A percentile compares a stretch with the other conserved stretches of the same genome.
Evolutionary conservation across 2,329 filamentous ascomycete genomes (phyloP).

Genomic region (Colletotrichum cereale): DNA sequence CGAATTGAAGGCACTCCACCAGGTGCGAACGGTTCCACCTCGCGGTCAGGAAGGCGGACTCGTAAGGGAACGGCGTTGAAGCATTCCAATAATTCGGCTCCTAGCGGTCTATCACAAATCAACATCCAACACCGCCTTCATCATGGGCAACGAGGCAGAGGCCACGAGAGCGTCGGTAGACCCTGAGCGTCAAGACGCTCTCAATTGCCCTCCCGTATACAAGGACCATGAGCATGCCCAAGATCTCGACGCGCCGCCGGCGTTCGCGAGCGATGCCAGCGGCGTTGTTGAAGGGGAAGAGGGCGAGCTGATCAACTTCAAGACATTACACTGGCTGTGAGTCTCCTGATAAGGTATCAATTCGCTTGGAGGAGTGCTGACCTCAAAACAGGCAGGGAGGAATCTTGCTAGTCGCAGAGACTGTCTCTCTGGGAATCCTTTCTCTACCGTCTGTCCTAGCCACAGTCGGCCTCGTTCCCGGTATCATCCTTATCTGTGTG

Average conservation of each 20-base stretch:
- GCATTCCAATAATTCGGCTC: background rate
- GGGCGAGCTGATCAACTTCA: constrained; percentile 50
- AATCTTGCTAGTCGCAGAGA: constrained; percentile 59
- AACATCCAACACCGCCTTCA: background rate
- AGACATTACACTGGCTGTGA: constrained; percentile 54
- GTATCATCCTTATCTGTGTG: constrained; percentile 78
- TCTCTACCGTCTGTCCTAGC: constrained; percentile 83
- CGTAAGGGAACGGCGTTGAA: background rate
- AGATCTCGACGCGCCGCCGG: background rate
- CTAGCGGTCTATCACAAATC: background rate
- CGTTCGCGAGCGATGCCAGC: constrained; percentile 9
- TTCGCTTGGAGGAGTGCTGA: background rate
- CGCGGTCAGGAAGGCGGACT: background rate
- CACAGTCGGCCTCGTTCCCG: constrained; percentile 78
- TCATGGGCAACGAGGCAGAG: constrained; percentile 33
- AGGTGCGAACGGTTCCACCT: constrained; percentile 30
- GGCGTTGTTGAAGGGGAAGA: constrained; percentile 24
- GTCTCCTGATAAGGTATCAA: constrained; percentile 9
- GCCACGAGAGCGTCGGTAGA: constrained; percentile 9
- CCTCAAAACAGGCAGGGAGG: constrained; percentile 55
- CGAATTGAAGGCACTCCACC: constrained; percentile 24
- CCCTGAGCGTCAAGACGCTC: constrained; percentile 10
- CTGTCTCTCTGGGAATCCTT: constrained; percentile 66
- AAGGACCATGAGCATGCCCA: constrained; percentile 4
- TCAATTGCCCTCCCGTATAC: background rate